These are phyloP conservation scores for Rhododendron ferrugineum DNA, from an alignment of 148 eudicot genomes.

Conservation along the genomic window DNA sequence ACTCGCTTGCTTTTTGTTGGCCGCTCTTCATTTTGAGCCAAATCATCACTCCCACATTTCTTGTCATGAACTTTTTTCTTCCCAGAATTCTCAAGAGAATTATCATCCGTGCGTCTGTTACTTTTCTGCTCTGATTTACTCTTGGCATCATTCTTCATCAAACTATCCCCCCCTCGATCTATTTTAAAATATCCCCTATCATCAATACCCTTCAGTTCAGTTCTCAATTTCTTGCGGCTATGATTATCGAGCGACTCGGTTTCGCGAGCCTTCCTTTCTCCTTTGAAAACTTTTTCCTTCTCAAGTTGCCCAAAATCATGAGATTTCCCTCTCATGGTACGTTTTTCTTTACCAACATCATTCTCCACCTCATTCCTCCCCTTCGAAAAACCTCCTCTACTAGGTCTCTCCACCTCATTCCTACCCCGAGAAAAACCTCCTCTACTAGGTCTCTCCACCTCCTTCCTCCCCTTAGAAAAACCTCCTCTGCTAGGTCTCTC, in stretches of 20 bases:
- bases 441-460: background rate
- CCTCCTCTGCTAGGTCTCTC: background rate
- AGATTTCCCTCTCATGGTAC: conserved; percentile 8
- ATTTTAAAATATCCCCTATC: background rate
- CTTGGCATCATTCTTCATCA: background rate
- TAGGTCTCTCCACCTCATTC: background rate
- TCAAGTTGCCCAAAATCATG: conserved; percentile 7
- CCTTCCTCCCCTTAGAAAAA: background rate
- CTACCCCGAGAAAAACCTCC: background rate
- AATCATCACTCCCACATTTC: conserved; percentile 8
- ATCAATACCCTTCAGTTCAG: background rate
- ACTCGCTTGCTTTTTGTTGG: conserved; percentile 15
- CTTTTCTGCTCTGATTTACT: background rate
- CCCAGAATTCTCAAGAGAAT: background rate
- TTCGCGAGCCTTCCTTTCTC: conserved; percentile 13
- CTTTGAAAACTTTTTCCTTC: conserved; percentile 4
- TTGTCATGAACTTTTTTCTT: conserved; percentile 16
- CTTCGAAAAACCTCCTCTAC: background rate
- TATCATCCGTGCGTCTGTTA: background rate
- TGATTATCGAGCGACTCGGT: background rate
- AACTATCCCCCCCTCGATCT: background rate
- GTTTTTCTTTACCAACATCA: background rate
- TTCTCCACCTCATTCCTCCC: background rate
- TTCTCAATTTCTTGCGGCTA: conserved; percentile 4
- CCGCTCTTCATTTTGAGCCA: conserved; percentile 6